phyloP scores from a whole-genome alignment of 1,284 basidiomycete species.

The Serendipita sp. region DNA sequence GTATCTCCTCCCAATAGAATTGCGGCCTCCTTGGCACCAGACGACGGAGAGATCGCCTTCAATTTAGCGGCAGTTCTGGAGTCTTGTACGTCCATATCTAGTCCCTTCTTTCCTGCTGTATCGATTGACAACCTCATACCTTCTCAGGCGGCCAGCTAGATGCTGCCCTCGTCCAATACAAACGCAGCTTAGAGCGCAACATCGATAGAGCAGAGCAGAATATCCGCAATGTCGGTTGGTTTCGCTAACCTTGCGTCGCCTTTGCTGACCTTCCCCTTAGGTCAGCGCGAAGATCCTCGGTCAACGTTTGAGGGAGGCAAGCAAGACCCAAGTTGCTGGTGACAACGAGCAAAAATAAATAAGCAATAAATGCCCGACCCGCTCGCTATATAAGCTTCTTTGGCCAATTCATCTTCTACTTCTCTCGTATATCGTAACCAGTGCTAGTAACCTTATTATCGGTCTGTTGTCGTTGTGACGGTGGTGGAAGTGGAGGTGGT shows the following conservation, averaged over 20 bases:
- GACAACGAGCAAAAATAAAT: neutral
- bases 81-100: conserved; percentile 46
- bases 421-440: too few relatives aligned
- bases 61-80: conserved; percentile 85
- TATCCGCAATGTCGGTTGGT: conserved; percentile 57
- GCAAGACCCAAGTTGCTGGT: neutral
- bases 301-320: conserved; percentile 35
- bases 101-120: conserved; percentile 18
- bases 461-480: too few relatives aligned
- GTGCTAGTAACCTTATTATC: too few relatives aligned
- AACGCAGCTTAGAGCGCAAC: conserved; percentile 62
- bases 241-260: conserved; percentile 11
- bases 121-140: conserved; percentile 12
- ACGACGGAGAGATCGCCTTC: conserved; percentile 90
- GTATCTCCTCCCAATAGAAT: conserved; percentile 35
- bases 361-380: too few relatives aligned
- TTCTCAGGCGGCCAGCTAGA: conserved; percentile 58
- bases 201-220: conserved; percentile 76
- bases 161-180: conserved; percentile 68
- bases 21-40: conserved; percentile 72
- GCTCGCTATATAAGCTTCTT: too few relatives aligned
- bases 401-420: too few relatives aligned
- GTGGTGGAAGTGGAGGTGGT: too few relatives aligned
- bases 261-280: conserved; percentile 24
- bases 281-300: conserved; percentile 70